A percentile compares a stretch with the other conserved stretches of the same genome.
phyloP scores from a whole-genome alignment of 257 asterid species.

The Ajuga chamaepitys region DNA sequence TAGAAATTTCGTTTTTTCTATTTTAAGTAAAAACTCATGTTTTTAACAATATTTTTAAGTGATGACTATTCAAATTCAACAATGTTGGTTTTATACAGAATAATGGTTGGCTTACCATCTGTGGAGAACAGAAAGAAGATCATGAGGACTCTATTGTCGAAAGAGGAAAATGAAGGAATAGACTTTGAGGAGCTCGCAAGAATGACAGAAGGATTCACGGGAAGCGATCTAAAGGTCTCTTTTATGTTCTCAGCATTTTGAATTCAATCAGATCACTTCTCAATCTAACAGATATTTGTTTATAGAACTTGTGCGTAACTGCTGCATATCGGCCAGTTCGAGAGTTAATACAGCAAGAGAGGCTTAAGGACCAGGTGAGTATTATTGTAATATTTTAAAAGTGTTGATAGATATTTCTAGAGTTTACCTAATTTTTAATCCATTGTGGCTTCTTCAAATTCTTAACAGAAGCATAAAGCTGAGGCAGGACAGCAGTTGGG shows the following conservation, averaged over 20 bases:
- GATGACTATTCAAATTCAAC: neutral
- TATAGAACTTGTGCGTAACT: slow-evolving; percentile 71
- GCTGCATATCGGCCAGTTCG: slow-evolving; percentile 94
- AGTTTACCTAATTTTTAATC: neutral
- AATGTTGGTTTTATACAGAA: slow-evolving; percentile 29
- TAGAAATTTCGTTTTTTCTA: no score
- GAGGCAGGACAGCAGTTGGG: slow-evolving; percentile 24
- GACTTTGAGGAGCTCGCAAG: slow-evolving; percentile 64
- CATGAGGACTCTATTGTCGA: slow-evolving; percentile 57
- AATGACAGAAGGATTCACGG: slow-evolving; percentile 82
- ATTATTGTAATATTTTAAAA: neutral
- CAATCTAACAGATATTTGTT: slow-evolving; percentile 2
- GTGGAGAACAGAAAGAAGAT: slow-evolving; percentile 64
- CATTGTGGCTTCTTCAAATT: neutral
- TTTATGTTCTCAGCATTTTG: neutral
- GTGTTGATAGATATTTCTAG: neutral
- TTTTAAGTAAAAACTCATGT: neutral
- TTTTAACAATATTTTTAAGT: neutral
- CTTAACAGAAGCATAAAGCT: slow-evolving; percentile 34
- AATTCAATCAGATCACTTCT: neutral
- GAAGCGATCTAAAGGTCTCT: slow-evolving; percentile 83
- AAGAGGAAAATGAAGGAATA: slow-evolving; percentile 51
- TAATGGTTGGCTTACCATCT: slow-evolving; percentile 83
- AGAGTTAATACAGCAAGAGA: slow-evolving; percentile 71
- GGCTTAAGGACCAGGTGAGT: slow-evolving; percentile 42